Evolutionary conservation across 1,284 basidiomycete species (phyloP), one percentile per base, ranked within the genome.

Genomic region (Cystobasidiaceae sp.): DNA sequence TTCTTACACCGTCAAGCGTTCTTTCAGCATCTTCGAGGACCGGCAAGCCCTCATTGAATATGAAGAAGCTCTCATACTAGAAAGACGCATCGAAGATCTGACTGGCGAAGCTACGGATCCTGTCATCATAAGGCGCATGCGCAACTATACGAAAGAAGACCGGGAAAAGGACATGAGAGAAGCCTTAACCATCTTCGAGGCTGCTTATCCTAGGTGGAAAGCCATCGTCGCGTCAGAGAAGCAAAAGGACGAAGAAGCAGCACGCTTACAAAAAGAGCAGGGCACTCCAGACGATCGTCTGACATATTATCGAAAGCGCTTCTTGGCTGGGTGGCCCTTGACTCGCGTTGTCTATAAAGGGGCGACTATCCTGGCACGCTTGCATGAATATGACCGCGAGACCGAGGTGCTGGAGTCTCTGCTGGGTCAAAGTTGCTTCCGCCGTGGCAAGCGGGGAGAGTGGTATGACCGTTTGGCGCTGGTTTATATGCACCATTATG

Each of bases 391-490:
- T 72, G 78, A 83, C 19, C 75, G 77, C 17, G 93, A 97, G 75
- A 79, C 86, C 15, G 79, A 82, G 34, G 79, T 93, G 11, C 78
- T 96, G 1, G 80, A 85, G 21, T 80, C 81, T 0, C 79, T 99
- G n/a, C 79, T 98, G 3, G 79, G 77, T 2, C 96, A 99, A 75
- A 81, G 78, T 11, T 80, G 84, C 46, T 99, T 94, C 86, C 81
- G 88, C 28, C 82, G 86, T 32, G 89, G 91, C 1, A 86, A 86
- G 59, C 81, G 94, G 57, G 93, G 88, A 1, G 83, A 82, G 44
- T 97, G 93, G 91, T 88, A 97, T 74, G 90, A 94, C 44, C 85
- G 93, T 1, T 81, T 90, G 2, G 91, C 91, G 1, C 78, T 97
- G 3, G 80, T 97, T 21, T 81, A 88, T 48, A 89, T 85, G 75